Evolutionary conservation across 2,329 filamentous ascomycete genomes (phyloP).

Genomic region (Cryphonectria parasitica): DNA sequence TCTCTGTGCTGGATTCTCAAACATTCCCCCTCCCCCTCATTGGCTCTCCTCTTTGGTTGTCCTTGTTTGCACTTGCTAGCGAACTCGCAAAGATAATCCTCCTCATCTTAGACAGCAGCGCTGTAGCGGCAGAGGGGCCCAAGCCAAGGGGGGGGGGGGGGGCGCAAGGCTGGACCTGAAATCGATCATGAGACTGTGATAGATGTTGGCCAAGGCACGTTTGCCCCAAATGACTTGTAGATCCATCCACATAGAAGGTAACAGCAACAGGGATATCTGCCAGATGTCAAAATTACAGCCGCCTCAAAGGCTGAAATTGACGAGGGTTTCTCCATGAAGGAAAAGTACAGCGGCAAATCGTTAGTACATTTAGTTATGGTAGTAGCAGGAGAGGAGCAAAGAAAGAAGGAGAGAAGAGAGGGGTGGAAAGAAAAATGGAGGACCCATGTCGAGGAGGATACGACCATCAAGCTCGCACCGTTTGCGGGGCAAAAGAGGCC

Average conservation of each 20-base stretch:
- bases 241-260: conserved; percentile 7
- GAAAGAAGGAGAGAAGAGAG: too few relatives aligned
- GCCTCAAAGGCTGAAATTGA: conserved; percentile 1
- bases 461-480: neutral
- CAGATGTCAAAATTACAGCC: conserved; percentile 6
- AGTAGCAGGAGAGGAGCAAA: neutral
- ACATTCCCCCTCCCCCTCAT: too few relatives aligned
- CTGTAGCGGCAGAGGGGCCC: neutral
- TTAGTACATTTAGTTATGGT: neutral
- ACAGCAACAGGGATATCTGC: neutral
- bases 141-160: neutral
- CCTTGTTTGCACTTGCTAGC: neutral
- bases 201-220: neutral
- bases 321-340: neutral
- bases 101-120: neutral
- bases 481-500: neutral
- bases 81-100: neutral
- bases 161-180: neutral
- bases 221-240: conserved; percentile 7
- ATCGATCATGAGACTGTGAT: conserved; percentile 1
- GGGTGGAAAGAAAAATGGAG: too few relatives aligned
- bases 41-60: neutral
- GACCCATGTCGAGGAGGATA: neutral
- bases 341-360: neutral
- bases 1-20: too few relatives aligned